Evolutionary conservation across 2,329 filamentous ascomycete genomes (phyloP).

Genomic region (Fusarium setosum): DNA sequence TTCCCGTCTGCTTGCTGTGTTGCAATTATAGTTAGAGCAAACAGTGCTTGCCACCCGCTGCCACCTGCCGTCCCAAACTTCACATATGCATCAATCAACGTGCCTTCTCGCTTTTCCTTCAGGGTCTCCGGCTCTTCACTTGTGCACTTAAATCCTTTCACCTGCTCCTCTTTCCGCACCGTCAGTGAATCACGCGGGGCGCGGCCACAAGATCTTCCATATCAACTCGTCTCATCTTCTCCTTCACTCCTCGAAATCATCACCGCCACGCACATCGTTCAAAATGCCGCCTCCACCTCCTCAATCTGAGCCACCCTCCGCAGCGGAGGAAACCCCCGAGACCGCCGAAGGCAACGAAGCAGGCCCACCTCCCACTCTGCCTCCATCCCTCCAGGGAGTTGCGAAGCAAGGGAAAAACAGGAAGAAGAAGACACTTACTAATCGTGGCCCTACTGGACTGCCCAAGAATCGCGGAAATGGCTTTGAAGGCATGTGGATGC

Average conservation of each 20-base stretch:
- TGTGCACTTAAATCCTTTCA: neutral
- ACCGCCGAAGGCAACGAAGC: neutral
- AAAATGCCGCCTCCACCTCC: constrained; percentile 5
- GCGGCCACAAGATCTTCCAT: neutral
- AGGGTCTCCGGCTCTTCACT: too few relatives aligned
- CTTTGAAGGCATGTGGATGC: constrained; percentile 69
- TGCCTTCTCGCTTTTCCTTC: too few relatives aligned
- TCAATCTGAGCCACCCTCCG: neutral
- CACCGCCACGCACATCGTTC: neutral
- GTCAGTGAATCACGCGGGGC: constrained; percentile 13
- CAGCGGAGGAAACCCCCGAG: neutral
- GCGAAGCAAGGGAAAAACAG: constrained; percentile 34
- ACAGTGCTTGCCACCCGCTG: constrained; percentile 4
- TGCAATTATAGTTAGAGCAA: constrained; percentile 1
- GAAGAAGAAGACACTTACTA: constrained; percentile 18
- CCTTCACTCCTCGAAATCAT: neutral
- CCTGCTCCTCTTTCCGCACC: neutral
- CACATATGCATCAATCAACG: too few relatives aligned
- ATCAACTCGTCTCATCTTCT: neutral
- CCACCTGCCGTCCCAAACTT: constrained; percentile 6
- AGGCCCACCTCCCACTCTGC: constrained; percentile 3
- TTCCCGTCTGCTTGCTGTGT: neutral
- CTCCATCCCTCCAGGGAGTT: constrained; percentile 28
- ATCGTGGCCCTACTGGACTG: constrained; percentile 54
- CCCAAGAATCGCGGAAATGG: constrained; percentile 66